Evolutionary conservation across 306 rosid genomes (phyloP), one percentile per base, ranked within the genome.

Genomic region (Cucumis melo): DNA sequence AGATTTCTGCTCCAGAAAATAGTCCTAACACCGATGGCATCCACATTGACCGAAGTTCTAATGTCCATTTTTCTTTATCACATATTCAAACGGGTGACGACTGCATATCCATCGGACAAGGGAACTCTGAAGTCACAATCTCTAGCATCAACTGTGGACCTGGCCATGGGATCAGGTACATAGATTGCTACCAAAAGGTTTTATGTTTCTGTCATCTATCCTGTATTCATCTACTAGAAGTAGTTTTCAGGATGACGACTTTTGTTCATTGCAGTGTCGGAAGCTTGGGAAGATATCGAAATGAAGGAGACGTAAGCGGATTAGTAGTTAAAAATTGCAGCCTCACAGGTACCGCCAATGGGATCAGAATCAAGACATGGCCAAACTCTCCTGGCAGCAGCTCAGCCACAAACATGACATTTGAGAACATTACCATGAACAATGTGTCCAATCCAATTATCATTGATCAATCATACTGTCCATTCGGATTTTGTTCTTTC

Each of bases 21-120:
- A 84, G 90, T 66, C 87, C 90, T 39, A 87, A 87, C 84, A 84
- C 87, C 1, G 86, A 87, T 17, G 87, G 86, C 34, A 87, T 87
- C 80, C 90, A 87, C 68, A 55, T 87, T 0, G 87, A 84, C 72
- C 68, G 90, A 59, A 84, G 87, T 77, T 80, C 84, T 0, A 64
- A 74, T 10, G 68, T 87, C 76, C 74, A 82, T 53, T 34, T 86
- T 64, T 81, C 83, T 24, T 63, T 38, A 7, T 75, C 87, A 4
- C 76, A 15, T 13, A 82, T 87, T 29, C 82, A 65, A 10, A 82
- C 84, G 0, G 90, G 87, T 5, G 87, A 87, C 46, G 90, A 87
- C 63, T 87, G 87, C 78, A 80, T 87, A 46, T 87, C 86, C 19
- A 66, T 87, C 44, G 87, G 90, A 44, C 83, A 84, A 76, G 86